Base-by-base conservation (phyloP, 305 asterid species). In the Fraxinus albicans region DNA sequence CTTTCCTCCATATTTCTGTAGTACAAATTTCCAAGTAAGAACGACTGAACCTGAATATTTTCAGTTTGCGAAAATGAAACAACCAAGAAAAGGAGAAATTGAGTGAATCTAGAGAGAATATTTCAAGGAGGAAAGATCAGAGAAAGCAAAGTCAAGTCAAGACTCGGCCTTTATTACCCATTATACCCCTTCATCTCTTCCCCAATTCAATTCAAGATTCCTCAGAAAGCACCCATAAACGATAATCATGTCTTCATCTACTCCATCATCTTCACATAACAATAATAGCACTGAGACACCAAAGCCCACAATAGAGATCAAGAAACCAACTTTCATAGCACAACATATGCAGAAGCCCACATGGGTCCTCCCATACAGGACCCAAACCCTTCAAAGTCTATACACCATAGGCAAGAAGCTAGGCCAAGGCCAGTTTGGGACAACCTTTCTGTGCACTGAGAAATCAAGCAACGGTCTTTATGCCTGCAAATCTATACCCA, bases 161-260 rank as follows among this genome's bases (percentile, higher is more conserved):
- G 81, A 77, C 63, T 40, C 19, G n/a, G 12, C 73, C 78, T 77
- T 69, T 63, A 34, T 10, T 35, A 23, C 10, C 7, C 29, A 0
- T 34, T 67, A 79, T 78, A 53, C 12, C 29, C 60, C n/a, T 27
- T 36, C 73, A 38, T 60, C 31, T 79, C 36, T 58, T 74, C 83
- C 79, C 38, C 53, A 42, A 10, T 35, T 35, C 40, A 36, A 47
- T 77, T 80, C 86, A 81, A 83, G 88, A 83, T 83, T 85, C 87
- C 83, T 79, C 82, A 3, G 36, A 23, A 47, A 82, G 34, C 58
- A 73, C 34, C 55, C 78, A 34, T 6, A 85, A 83, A 42, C 84
- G 80, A 78, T 65, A 42, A 65, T 50, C 88, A 89, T 89, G 92
- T 89, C 90, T 58, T 87, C 89, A 79, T 85, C 92, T 80, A 40